Base-by-base conservation (phyloP, 2,329 filamentous ascomycete species). In the Ustulina deusta region DNA sequence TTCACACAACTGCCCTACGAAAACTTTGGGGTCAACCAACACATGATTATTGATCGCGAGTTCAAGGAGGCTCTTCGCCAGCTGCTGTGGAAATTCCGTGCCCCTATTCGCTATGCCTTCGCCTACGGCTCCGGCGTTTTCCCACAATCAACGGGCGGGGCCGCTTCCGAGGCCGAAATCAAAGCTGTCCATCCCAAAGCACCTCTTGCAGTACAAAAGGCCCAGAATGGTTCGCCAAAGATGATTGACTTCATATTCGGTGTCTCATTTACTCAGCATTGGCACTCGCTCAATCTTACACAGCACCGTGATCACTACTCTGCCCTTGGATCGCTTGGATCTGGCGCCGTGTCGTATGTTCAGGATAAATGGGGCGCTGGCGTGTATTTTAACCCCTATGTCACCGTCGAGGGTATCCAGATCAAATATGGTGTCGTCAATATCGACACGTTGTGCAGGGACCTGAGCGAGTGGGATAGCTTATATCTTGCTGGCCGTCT, bases 201-300 rank as follows among this genome's bases (percentile, higher is more conserved):
- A 1, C 93, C 94, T 0, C 85, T 89, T 60, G 93, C 93, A 0
- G 90, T 98, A 7, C 85, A 91, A 72, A 93, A 93, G 73, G 92
- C 94, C 72, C 95, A 98, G 80, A 90, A 93, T 74, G 93, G 93
- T 34, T 90, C 90, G 0, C 93, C 93, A 13, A 97, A 97, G 83
- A 97, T 98, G 90, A 97, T 99, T 71, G 96, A 99, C 81, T 97
- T 99, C 78, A 97, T 99, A 73, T 96, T 99, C 78, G 96, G 95
- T 29, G 95, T 98, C 11, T 93, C 93, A 0, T 93, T 97, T 79
- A 93, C 92, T 1, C 92, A 99, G 78, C 96, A 99, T 81, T 99
- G 95, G 93, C 96, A 99, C 81, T 94, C 92, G 38, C 85, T 99
- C 68, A 99, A 99, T 76, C 84, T 99, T 74, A 86, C 87, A 71